These are phyloP conservation scores for Neofusicoccum umdonicola DNA, from an alignment of 2,329 filamentous ascomycete genomes.

Conservation along the genomic window DNA sequence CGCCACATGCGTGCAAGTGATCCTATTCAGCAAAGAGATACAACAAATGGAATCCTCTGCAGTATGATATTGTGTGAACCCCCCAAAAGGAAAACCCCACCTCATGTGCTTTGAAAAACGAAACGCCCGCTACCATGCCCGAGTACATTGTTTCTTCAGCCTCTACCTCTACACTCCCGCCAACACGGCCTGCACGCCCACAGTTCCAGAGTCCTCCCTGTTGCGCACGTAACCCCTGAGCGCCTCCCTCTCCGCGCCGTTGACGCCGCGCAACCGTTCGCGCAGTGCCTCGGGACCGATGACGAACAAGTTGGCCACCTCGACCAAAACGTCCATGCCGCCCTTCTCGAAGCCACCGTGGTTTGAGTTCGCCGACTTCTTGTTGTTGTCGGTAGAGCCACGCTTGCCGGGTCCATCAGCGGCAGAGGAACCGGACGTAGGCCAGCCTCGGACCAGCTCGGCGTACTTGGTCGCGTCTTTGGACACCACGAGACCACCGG, in stretches of 20 bases:
- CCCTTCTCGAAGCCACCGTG: constrained; percentile 50
- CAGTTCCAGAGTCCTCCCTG: constrained; percentile 77
- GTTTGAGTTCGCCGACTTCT: constrained; percentile 29
- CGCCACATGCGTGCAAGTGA: too few species aligned
- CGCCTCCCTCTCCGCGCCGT: constrained; percentile 45
- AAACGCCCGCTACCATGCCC: background rate
- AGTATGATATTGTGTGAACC: background rate
- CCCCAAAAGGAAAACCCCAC: background rate
- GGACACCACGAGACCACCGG: constrained; percentile 89
- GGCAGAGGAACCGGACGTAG: constrained; percentile 48
- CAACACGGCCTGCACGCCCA: constrained; percentile 80
- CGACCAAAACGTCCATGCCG: constrained; percentile 78
- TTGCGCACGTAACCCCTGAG: constrained; percentile 81
- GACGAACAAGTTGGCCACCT: constrained; percentile 95
- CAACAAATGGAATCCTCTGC: too few species aligned
- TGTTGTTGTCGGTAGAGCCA: constrained; percentile 24
- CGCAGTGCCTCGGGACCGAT: constrained; percentile 64
- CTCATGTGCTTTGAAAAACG: too few species aligned
- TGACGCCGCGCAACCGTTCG: constrained; percentile 48
- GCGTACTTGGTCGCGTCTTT: constrained; percentile 96
- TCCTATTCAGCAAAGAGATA: too few species aligned
- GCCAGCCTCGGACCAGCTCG: constrained; percentile 80
- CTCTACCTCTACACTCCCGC: constrained; percentile 54
- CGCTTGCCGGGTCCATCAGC: constrained; percentile 60
- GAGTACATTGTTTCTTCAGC: background rate